Percentiles rank a stretch among this genome's conserved stretches.
phyloP scores from a whole-genome alignment of 257 asterid genomes.

The Linderniella brevidens region DNA sequence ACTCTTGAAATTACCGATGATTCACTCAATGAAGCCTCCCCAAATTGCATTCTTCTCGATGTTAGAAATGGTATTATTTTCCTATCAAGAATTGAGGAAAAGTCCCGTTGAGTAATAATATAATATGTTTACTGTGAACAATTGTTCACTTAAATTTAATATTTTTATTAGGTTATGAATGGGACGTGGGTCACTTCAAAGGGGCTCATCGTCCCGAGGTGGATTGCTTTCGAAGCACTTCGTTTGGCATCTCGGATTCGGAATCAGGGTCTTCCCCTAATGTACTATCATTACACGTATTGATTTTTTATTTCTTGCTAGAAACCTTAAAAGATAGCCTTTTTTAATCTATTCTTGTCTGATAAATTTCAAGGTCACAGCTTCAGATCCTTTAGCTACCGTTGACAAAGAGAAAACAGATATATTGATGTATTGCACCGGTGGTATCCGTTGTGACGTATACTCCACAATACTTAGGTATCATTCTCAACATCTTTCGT shows the following conservation, averaged over 20 bases:
- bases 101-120: constrained; percentile 5
- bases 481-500: constrained; percentile 11
- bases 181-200: constrained; percentile 93
- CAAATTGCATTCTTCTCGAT: constrained; percentile 52
- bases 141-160: constrained; percentile 6
- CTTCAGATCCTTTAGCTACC: constrained; percentile 65
- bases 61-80: constrained; percentile 71
- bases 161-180: constrained; percentile 60
- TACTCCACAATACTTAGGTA: constrained; percentile 90
- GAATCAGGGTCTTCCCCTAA: constrained; percentile 33
- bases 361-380: constrained; percentile 24
- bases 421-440: constrained; percentile 91
- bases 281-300: constrained; percentile 5
- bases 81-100: background rate
- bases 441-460: constrained; percentile 93
- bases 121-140: constrained; percentile 3
- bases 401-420: constrained; percentile 71
- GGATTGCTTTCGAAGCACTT: constrained; percentile 82
- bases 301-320: constrained; percentile 1
- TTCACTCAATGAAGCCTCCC: constrained; percentile 14
- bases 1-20: constrained; percentile 21
- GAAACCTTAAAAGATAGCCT: background rate
- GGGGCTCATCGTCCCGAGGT: constrained; percentile 89
- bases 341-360: background rate
- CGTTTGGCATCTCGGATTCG: constrained; percentile 53